Evolutionary conservation across 1,284 basidiomycete species (phyloP).

Genomic region (Takashimella koratensis): DNA sequence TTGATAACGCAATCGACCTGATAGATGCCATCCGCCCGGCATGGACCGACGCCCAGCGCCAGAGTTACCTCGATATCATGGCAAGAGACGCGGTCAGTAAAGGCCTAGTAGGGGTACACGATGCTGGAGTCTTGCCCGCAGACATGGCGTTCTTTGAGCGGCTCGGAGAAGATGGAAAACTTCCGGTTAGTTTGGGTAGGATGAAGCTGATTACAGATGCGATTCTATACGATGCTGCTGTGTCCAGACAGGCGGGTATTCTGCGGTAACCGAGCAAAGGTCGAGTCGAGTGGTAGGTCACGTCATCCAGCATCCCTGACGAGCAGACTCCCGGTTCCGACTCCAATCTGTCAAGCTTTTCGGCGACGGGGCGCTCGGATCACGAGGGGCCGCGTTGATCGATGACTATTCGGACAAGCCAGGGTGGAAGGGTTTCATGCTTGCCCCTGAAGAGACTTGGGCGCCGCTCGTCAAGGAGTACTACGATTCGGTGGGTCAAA

Average conservation of each 20-base stretch:
- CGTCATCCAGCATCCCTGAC: no score
- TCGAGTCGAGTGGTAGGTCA: no score
- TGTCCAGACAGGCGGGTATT: slow-evolving; percentile 57
- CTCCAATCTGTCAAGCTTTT: slow-evolving; percentile 80
- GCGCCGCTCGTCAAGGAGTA: slow-evolving; percentile 59
- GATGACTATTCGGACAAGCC: slow-evolving; percentile 80
- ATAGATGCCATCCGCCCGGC: slow-evolving; percentile 55
- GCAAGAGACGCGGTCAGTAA: slow-evolving; percentile 64
- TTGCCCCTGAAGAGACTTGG: slow-evolving; percentile 57
- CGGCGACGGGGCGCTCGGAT: slow-evolving; percentile 75
- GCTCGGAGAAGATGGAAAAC: slow-evolving; percentile 59
- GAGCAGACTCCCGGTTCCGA: slow-evolving; percentile 59
- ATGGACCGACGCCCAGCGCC: slow-evolving; percentile 60
- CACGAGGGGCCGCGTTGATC: slow-evolving; percentile 83
- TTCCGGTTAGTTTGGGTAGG: slow-evolving; percentile 56
- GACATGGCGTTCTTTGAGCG: slow-evolving; percentile 67
- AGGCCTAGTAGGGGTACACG: slow-evolving; percentile 79
- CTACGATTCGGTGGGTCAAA: slow-evolving; percentile 60
- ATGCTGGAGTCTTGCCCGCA: slow-evolving; percentile 60
- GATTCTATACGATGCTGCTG: slow-evolving; percentile 68
- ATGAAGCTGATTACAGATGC: slow-evolving; percentile 52
- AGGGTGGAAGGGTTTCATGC: slow-evolving; percentile 65
- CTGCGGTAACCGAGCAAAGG: slow-evolving; percentile 57
- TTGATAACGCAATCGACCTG: slow-evolving; percentile 46
- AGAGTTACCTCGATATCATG: slow-evolving; percentile 61